These are phyloP conservation scores for Leccinum uliginosum DNA, from an alignment of 768 basidiomycete genomes.

Conservation along the genomic window DNA sequence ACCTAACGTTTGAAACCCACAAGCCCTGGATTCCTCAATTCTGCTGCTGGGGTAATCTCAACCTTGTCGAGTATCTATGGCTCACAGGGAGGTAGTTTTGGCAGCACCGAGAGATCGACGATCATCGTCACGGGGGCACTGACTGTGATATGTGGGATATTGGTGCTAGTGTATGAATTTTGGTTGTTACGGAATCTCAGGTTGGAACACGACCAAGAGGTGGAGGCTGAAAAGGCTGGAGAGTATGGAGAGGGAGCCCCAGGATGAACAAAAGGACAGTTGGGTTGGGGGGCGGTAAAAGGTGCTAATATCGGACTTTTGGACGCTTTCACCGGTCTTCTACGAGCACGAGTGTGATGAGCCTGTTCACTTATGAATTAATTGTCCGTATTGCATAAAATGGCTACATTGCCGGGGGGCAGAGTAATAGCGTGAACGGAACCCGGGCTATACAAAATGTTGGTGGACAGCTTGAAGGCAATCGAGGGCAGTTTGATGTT, in stretches of 20 bases:
- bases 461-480: neutral
- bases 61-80: conserved; percentile 51
- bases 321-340: neutral
- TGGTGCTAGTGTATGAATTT: conserved; percentile 40
- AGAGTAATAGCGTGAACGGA: neutral
- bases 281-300: neutral
- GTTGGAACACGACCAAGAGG: conserved; percentile 37
- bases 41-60: conserved; percentile 52
- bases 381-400: neutral
- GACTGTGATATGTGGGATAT: conserved; percentile 38
- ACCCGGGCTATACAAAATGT: neutral
- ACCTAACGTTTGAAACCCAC: conserved; percentile 4
- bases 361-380: neutral
- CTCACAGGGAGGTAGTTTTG: conserved; percentile 42
- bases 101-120: conserved; percentile 40
- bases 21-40: conserved; percentile 57
- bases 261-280: conserved; percentile 4
- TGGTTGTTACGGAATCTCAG: conserved; percentile 43
- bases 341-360: neutral
- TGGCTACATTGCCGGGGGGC: neutral
- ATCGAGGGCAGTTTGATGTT: conserved; percentile 1
- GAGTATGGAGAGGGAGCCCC: conserved; percentile 41
- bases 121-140: conserved; percentile 43
- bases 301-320: neutral
- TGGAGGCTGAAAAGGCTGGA: conserved; percentile 41